A percentile compares a stretch with the other conserved stretches of the same genome.
These are phyloP conservation scores for Curvularia hawaiiensis DNA, from an alignment of 2,329 filamentous ascomycete genomes.

Conservation along the genomic window DNA sequence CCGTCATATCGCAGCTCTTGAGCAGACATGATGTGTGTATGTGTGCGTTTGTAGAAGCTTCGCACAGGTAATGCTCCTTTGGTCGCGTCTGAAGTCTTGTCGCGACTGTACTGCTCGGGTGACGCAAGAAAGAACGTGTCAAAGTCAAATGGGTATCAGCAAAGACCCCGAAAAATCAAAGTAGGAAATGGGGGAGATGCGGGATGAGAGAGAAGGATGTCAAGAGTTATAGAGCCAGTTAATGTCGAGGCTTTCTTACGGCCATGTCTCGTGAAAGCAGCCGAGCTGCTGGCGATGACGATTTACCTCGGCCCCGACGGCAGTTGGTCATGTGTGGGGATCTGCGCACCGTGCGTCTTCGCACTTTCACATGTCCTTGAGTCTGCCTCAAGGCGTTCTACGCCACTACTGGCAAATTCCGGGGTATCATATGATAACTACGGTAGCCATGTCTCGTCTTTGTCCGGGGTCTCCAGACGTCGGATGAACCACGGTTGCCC, in stretches of 20 bases:
- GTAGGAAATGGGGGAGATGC: constrained; percentile 1
- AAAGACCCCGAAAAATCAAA: constrained; percentile 21
- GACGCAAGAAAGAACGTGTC: constrained; percentile 5
- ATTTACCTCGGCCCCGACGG: constrained; percentile 20
- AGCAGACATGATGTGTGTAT: constrained; percentile 42
- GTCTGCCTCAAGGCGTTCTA: neutral
- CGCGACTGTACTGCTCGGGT: constrained; percentile 11
- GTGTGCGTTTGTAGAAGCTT: neutral
- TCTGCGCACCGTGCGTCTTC: constrained; percentile 10
- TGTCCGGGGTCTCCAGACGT: neutral
- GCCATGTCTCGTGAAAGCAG: constrained; percentile 20
- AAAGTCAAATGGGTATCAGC: constrained; percentile 22
- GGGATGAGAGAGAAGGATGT: constrained; percentile 10
- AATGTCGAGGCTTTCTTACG: constrained; percentile 14
- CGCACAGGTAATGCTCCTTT: constrained; percentile 7
- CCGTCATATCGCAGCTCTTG: constrained; percentile 77
- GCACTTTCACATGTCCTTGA: constrained; percentile 14
- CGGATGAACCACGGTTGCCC: neutral
- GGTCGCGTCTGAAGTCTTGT: constrained; percentile 11
- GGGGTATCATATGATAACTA: constrained; percentile 9
- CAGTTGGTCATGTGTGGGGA: constrained; percentile 21
- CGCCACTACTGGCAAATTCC: neutral
- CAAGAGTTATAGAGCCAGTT: constrained; percentile 4
- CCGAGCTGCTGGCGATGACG: constrained; percentile 16
- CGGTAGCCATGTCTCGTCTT: neutral